Evolutionary conservation across 805 yeast species (phyloP), one percentile per base, ranked within the genome.

Genomic region (Cyberlindnera mississippiensis): DNA sequence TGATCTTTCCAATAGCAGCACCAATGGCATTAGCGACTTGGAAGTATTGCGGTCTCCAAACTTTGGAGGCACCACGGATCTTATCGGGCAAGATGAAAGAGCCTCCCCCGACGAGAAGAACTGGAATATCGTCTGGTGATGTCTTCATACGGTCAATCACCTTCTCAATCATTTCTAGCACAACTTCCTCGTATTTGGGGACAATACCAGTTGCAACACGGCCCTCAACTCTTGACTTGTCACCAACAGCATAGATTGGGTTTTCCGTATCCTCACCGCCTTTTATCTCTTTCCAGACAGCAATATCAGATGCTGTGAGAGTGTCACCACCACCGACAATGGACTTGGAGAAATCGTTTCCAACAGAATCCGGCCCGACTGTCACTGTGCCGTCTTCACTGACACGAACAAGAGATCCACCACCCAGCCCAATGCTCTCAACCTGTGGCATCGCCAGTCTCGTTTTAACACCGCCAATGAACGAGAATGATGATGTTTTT

Each of bases 1-100:
- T 66, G 9, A 73, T 57, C 44, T 69, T 71, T n/a, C 73, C 73
- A 52, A 71, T 57, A 4, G 76, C 76, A 15, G 77, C 75, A 32
- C 76, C 77, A 40, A 73, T 72, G 3, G 78, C 78, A 57, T 73
- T 73, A 6, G 76, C 76, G 28, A 72, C 75, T 37, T 64, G 63
- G 49, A 52, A 68, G 49, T 53, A 71, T 27, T 67, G 67, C 4
- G 76, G 76, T 44, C 70, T 59, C 35, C 64, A 50, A 8, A 73
- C 74, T 37, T 62, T 58, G 3, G 72, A 65, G 10, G 75, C 73
- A 24, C 76, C 76, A 12, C 58, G 60, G 13, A 69, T 44, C 16
- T 49, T 38, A 9, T 50, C 48, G 9, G 75, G 73, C 10, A 65
- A 60, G 42, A 73, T 67, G 42, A 73, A 67, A 2, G 78, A 72